Percentiles rank a stretch among this genome's conserved stretches.
These are phyloP conservation scores for Litchi chinensis DNA, from an alignment of 345 rosid genomes.

Conservation along the genomic window DNA sequence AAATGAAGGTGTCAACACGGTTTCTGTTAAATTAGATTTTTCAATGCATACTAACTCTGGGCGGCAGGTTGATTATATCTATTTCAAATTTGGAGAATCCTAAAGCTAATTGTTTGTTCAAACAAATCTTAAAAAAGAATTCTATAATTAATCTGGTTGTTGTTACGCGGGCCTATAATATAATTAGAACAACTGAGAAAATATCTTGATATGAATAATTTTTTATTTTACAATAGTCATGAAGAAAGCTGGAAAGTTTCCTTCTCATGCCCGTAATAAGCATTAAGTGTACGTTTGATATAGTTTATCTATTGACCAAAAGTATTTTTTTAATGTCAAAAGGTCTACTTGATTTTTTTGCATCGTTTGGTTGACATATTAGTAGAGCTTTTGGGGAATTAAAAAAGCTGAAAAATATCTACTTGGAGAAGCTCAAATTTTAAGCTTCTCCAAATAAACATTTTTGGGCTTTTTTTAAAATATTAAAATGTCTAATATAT, in stretches of 20 bases:
- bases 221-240: conserved; percentile 8
- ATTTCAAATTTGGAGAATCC: background rate
- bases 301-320: too few relatives aligned
- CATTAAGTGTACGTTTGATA: too few relatives aligned
- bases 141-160: background rate
- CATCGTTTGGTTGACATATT: too few relatives aligned
- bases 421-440: too few relatives aligned
- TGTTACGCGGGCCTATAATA: background rate
- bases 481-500: too few relatives aligned
- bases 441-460: too few relatives aligned
- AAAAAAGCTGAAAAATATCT: too few relatives aligned
- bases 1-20: conserved; percentile 28
- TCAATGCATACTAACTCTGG: conserved; percentile 18
- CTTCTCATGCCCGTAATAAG: background rate
- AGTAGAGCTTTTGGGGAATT: too few relatives aligned
- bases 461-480: too few relatives aligned
- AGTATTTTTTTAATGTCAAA: too few relatives aligned
- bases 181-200: conserved; percentile 5
- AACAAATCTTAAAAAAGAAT: background rate
- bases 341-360: too few relatives aligned
- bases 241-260: background rate
- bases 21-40: conserved; percentile 21
- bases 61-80: background rate
- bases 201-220: background rate
- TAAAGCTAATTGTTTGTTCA: conserved; percentile 3